Evolutionary conservation across 192 early-diverging fungal genomes (phyloP).

Genomic region (Rhizophagus prolifer): DNA sequence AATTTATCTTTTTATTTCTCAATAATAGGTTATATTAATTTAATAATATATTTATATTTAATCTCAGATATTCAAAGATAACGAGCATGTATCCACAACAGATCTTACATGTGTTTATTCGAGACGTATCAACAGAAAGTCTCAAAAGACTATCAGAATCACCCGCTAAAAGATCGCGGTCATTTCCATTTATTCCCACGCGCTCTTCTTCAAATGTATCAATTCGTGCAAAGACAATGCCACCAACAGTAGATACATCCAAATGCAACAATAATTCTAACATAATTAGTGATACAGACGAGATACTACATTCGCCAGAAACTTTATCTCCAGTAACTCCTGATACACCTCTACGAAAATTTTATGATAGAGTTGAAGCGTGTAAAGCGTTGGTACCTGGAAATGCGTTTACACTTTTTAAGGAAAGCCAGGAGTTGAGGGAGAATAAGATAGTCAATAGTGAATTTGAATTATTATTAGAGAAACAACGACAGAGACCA

Average conservation of each 20-base stretch:
- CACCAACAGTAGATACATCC: neutral
- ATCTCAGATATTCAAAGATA: constrained; percentile 51
- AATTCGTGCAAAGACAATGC: constrained; percentile 17
- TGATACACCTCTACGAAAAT: neutral
- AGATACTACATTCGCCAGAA: neutral
- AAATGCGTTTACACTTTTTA: neutral
- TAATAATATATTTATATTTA: neutral
- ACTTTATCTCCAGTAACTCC: neutral
- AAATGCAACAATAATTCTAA: neutral
- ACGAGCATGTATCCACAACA: constrained; percentile 49
- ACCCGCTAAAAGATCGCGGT: neutral
- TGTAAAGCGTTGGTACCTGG: neutral
- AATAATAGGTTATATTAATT: neutral
- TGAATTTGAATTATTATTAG: neutral
- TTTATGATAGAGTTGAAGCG: neutral
- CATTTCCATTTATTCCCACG: constrained; percentile 27
- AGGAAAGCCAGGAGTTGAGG: neutral
- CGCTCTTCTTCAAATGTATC: constrained; percentile 5
- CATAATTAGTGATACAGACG: neutral
- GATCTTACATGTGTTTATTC: constrained; percentile 70
- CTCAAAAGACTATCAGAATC: constrained; percentile 7
- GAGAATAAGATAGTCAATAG: neutral
- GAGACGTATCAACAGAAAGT: constrained; percentile 48
- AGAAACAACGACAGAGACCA: neutral
- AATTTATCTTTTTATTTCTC: neutral